Base-by-base conservation (phyloP, 2,329 filamentous ascomycete genomes). In the Fusarium chlamydosporum region DNA sequence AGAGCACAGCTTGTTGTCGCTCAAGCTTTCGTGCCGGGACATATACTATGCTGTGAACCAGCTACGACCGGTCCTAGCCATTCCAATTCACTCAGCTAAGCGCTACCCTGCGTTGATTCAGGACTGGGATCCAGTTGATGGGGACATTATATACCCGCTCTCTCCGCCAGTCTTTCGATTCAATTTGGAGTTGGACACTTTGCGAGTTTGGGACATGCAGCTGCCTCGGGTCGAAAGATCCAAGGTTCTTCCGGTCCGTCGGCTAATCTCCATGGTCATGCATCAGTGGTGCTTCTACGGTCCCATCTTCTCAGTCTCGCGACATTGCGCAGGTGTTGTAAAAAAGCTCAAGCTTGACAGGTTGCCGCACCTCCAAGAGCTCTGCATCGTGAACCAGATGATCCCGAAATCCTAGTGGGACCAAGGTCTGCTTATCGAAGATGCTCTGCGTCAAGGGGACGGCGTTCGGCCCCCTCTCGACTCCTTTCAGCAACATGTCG, bases 181-280 rank as follows among this genome's bases (percentile, higher is more conserved):
- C 7, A 18, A 52, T 6, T 20, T 31, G 4, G 9, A 12, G 13
- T 20, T 15, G 1, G 31, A 58, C 13, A 58, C 18, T 2, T n/a
- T 58, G 31, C 37, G 38, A 18, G 48, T 58, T 20, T 43, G 47
- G 38, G 20, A 37, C 6, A 57, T 57, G 55, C 23, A 23, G 4
- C 47, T 57, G 3, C 47, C 55, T 29, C 4, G 6, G 2, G 23
- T 12, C 15, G 2, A 11, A 16, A 8, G 8, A 3, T 6, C 18
- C 9, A 10, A 12, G 7, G 4, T n/a, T 2, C 4, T 57, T 11
- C 47, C 48, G 3, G 15, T 54, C 29, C 4, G 6, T 3, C 23
- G 29, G 18, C 18, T 56, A 5, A 27, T 57, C 7, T 57, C 47
- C 7, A n/a, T n/a, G n/a, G n/a, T n/a, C n/a, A n/a, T n/a, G n/a